Conservation (phyloP, 2,329 filamentous ascomycete species). For the Aschersonia sp. region DNA sequence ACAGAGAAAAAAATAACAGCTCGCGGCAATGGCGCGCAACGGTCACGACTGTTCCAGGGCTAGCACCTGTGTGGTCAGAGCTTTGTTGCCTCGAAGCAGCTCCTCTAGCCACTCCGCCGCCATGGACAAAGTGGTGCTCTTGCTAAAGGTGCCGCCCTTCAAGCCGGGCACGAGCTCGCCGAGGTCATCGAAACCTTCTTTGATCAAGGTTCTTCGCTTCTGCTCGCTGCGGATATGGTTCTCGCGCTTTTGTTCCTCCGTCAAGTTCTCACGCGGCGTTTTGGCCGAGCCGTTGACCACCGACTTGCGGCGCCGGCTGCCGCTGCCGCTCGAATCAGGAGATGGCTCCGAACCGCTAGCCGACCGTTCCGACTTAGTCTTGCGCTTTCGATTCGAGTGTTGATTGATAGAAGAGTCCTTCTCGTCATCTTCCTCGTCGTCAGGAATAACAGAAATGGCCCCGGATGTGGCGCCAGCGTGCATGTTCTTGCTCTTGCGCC, state of each 20-base stretch:
- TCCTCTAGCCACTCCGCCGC: slow-evolving; percentile 68
- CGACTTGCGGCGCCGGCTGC: slow-evolving; percentile 39
- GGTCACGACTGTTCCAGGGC: slow-evolving; percentile 1
- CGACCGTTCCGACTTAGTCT: slow-evolving; percentile 27
- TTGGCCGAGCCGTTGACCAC: slow-evolving; percentile 26
- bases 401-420: slow-evolving; percentile 20
- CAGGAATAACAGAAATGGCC: no score
- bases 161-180: slow-evolving; percentile 62
- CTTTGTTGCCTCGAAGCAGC: slow-evolving; percentile 53
- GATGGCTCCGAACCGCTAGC: slow-evolving; percentile 14
- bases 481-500: slow-evolving; percentile 38
- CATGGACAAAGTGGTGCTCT: slow-evolving; percentile 64
- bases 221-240: slow-evolving; percentile 85
- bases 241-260: slow-evolving; percentile 66
- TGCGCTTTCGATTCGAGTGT: slow-evolving; percentile 24
- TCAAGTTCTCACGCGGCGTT: slow-evolving; percentile 52
- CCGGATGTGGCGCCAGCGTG: no score
- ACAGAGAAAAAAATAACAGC: slow-evolving; percentile 1
- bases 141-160: slow-evolving; percentile 62
- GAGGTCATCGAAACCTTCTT: slow-evolving; percentile 72
- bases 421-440: slow-evolving; percentile 17
- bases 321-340: slow-evolving; percentile 19
- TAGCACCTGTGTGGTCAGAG: slow-evolving; percentile 22
- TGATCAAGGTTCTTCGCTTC: slow-evolving; percentile 69
- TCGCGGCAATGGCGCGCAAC: no score